phyloP scores from a whole-genome alignment of 2,329 filamentous ascomycete species.

The Aciculosporium take region DNA sequence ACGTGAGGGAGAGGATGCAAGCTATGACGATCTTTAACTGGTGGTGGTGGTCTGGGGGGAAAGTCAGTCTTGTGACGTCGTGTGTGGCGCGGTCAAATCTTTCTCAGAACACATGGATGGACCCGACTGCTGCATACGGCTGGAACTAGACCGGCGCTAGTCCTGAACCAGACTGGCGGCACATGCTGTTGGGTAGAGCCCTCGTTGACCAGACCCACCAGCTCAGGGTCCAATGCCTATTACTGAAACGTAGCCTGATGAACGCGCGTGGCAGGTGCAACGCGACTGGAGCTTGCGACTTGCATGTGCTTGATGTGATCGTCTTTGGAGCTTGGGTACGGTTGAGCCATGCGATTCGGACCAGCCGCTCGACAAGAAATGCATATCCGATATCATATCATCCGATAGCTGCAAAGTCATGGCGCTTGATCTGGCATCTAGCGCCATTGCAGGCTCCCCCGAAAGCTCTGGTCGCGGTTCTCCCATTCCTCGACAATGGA shows the following conservation, averaged over 20 bases:
- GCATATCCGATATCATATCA: slow-evolving; percentile 6
- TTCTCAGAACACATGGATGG: too few relatives aligned
- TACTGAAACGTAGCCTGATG: slow-evolving; percentile 10
- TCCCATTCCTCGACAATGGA: slow-evolving; percentile 61
- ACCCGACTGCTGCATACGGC: too few relatives aligned
- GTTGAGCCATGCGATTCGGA: slow-evolving; percentile 5
- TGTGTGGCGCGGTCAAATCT: too few relatives aligned
- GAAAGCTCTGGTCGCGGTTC: slow-evolving; percentile 73
- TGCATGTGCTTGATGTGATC: background rate
- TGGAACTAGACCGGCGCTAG: too few relatives aligned
- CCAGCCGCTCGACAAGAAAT: slow-evolving; percentile 2
- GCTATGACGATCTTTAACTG: too few relatives aligned
- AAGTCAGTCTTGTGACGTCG: background rate
- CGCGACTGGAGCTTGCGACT: background rate
- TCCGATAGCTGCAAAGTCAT: slow-evolving; percentile 27
- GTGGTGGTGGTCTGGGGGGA: background rate
- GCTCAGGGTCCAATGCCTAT: too few relatives aligned
- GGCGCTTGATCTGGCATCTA: slow-evolving; percentile 47
- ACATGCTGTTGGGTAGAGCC: too few relatives aligned
- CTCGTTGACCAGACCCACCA: too few relatives aligned
- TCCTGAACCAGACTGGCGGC: too few relatives aligned
- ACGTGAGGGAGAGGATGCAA: too few relatives aligned
- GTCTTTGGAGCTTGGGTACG: background rate
- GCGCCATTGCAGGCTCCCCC: slow-evolving; percentile 52
- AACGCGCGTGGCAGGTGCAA: background rate